These are phyloP conservation scores for Hypoxylon trugodes DNA, from an alignment of 495 filamentous ascomycete species.

Conservation along the genomic window DNA sequence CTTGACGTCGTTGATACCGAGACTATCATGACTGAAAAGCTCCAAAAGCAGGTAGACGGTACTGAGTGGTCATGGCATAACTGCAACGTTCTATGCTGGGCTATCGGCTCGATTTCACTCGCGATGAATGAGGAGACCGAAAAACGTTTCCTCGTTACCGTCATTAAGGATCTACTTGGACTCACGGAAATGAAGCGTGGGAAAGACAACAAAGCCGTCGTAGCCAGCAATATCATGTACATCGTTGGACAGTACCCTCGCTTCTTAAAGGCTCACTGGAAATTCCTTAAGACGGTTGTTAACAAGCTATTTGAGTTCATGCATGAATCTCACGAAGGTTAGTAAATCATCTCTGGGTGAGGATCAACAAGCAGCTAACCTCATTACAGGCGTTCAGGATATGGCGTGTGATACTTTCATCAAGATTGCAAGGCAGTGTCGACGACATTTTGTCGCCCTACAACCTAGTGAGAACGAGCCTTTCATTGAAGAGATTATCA, in stretches of 20 bases:
- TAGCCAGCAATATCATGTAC: conserved; percentile 99
- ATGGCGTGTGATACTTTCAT: conserved; percentile 99
- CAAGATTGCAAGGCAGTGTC: conserved; percentile 98
- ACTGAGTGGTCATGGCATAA: conserved; percentile 99
- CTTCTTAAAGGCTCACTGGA: conserved; percentile 99
- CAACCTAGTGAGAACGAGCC: conserved; percentile 94
- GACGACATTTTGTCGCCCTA: conserved; percentile 93
- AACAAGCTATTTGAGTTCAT: conserved; percentile 99
- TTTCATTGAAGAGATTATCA: conserved; percentile 98
- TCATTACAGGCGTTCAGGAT: conserved; percentile 83
- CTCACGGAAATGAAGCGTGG: conserved; percentile 98
- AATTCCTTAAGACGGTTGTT: conserved; percentile 99
- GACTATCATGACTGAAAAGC: conserved; percentile 98
- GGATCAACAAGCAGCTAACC: conserved; percentile 19
- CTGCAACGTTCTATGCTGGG: conserved; percentile 99
- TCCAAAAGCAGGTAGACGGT: conserved; percentile 92
- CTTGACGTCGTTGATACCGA: conserved; percentile 97
- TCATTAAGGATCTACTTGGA: conserved; percentile 98
- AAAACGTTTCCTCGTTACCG: conserved; percentile 96
- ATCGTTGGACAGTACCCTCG: conserved; percentile 98
- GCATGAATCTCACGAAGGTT: conserved; percentile 98
- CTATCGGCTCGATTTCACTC: conserved; percentile 96
- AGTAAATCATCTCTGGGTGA: conserved; percentile 34
- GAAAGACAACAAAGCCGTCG: conserved; percentile 99
- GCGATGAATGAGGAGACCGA: conserved; percentile 99